Evolutionary conservation across 129 eudicot genomes (phyloP).

Genomic region (Rutidosis leptorrhynchoides): DNA sequence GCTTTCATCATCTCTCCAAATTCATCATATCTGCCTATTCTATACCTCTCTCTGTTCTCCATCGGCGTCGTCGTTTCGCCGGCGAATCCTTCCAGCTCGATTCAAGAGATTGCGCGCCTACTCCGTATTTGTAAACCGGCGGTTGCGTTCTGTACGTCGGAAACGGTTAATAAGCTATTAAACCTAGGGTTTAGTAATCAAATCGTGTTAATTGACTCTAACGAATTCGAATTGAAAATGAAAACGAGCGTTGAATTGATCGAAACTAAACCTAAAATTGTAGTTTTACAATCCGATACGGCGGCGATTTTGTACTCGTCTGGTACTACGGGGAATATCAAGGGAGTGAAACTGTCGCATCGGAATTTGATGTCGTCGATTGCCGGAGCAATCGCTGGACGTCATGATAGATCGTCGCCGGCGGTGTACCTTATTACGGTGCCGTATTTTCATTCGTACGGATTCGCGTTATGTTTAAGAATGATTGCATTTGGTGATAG

Average conservation of each 20-base stretch:
- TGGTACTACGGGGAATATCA: slow-evolving; percentile 64
- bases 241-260: not conserved
- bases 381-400: slow-evolving; percentile 31
- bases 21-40: slow-evolving; percentile 38
- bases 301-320: slow-evolving; percentile 70
- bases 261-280: not conserved
- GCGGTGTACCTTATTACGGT: slow-evolving; percentile 42
- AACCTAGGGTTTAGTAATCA: slow-evolving; percentile 20
- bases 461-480: slow-evolving; percentile 33
- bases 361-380: slow-evolving; percentile 46
- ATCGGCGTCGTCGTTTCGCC: slow-evolving; percentile 55
- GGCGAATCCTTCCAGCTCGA: slow-evolving; percentile 47
- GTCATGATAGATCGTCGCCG: slow-evolving; percentile 35
- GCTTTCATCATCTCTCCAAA: slow-evolving; percentile 51
- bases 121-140: slow-evolving; percentile 39
- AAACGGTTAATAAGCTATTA: slow-evolving; percentile 23
- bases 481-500: slow-evolving; percentile 43
- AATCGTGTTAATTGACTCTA: slow-evolving; percentile 37
- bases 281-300: slow-evolving; percentile 39
- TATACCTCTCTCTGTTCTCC: slow-evolving; percentile 43
- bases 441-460: slow-evolving; percentile 64
- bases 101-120: slow-evolving; percentile 37
- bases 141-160: slow-evolving; percentile 44
- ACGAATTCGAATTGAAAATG: slow-evolving; percentile 42
- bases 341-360: slow-evolving; percentile 59